These are phyloP conservation scores for Microdochium bolleyi DNA, from an alignment of 2,329 filamentous ascomycete genomes.

Conservation along the genomic window DNA sequence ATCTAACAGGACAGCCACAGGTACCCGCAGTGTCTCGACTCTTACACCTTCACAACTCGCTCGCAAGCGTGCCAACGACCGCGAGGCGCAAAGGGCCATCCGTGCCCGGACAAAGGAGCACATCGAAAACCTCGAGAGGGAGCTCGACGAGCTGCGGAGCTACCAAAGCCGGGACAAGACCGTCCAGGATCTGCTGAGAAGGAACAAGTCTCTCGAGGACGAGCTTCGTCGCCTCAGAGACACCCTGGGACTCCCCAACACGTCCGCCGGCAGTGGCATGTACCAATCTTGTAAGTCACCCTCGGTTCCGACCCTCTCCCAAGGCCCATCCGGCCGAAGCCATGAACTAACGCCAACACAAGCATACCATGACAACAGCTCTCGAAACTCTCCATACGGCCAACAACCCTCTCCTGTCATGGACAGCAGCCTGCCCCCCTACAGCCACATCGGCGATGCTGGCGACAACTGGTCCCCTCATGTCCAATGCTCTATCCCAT, in stretches of 20 bases:
- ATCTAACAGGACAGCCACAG: conserved; percentile 16
- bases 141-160: conserved; percentile 62
- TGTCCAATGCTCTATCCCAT: conserved; percentile 34
- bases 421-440: conserved; percentile 31
- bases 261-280: conserved; percentile 7
- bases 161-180: conserved; percentile 38
- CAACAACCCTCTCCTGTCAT: conserved; percentile 14
- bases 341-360: neutral
- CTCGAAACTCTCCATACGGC: conserved; percentile 26
- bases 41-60: conserved; percentile 82
- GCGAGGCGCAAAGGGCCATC: conserved; percentile 83
- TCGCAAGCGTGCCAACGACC: conserved; percentile 85
- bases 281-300: conserved; percentile 18
- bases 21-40: conserved; percentile 73
- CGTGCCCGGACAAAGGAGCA: conserved; percentile 79
- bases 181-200: conserved; percentile 42
- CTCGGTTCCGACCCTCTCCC: neutral
- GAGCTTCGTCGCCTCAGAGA: conserved; percentile 39
- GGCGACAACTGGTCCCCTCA: conserved; percentile 37
- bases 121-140: conserved; percentile 69
- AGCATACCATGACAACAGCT: conserved; percentile 25
- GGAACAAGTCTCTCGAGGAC: conserved; percentile 45
- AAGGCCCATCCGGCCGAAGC: conserved; percentile 5
- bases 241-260: conserved; percentile 31
- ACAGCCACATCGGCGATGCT: conserved; percentile 30